phyloP scores from a whole-genome alignment of 2,329 filamentous ascomycete species.

The Fusarium pilosicola region DNA sequence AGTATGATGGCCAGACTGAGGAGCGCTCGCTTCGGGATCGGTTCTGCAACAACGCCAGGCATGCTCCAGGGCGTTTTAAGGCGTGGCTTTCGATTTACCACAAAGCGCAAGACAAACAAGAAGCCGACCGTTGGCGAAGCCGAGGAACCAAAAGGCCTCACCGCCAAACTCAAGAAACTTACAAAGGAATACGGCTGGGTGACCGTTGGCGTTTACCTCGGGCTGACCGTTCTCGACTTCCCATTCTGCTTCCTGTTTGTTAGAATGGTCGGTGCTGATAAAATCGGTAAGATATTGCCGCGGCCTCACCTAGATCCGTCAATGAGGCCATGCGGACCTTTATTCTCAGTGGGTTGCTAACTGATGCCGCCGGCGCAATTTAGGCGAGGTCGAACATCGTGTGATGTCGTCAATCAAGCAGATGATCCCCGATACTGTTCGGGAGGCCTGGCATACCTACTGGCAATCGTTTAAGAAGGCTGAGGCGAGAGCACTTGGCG shows the following conservation, averaged over 20 bases:
- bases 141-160: constrained; percentile 61
- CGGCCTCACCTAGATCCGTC: constrained; percentile 6
- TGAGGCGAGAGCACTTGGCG: constrained; percentile 55
- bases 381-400: constrained; percentile 72
- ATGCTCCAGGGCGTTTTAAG: constrained; percentile 39
- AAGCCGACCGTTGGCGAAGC: constrained; percentile 35
- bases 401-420: constrained; percentile 69
- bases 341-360: constrained; percentile 24
- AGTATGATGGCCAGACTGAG: constrained; percentile 34
- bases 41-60: constrained; percentile 30
- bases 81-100: constrained; percentile 51
- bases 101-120: constrained; percentile 46
- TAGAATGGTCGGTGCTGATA: constrained; percentile 81
- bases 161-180: constrained; percentile 80
- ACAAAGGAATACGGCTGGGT: constrained; percentile 95
- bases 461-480: constrained; percentile 58
- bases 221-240: constrained; percentile 86
- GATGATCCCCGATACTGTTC: constrained; percentile 68
- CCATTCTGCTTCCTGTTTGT: constrained; percentile 95
- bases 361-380: neutral
- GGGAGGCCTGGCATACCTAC: constrained; percentile 63
- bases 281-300: constrained; percentile 70
- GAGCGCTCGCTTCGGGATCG: constrained; percentile 18
- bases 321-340: neutral
- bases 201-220: constrained; percentile 89